These are phyloP conservation scores for Jatropha podagrica DNA, from an alignment of 441 rosid genomes.

Conservation along the genomic window DNA sequence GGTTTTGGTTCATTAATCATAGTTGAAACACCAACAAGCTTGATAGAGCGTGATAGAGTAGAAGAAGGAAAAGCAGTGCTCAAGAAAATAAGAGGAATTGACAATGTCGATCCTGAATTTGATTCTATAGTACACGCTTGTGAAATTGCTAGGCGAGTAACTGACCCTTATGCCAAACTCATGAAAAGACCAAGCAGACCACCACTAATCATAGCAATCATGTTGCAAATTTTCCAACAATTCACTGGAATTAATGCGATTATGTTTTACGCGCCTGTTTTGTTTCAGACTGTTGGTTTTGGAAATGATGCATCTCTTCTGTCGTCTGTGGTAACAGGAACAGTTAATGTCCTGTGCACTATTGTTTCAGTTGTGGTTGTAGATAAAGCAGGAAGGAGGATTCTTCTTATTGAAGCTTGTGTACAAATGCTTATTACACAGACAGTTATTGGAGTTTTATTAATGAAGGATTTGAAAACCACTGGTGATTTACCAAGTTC, in stretches of 20 bases:
- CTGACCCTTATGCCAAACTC: conserved; percentile 22
- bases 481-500: conserved; percentile 29
- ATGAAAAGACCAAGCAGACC: conserved; percentile 39
- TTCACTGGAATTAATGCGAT: conserved; percentile 71
- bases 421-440: conserved; percentile 51
- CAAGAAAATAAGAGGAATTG: conserved; percentile 21
- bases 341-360: conserved; percentile 53
- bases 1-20: conserved; percentile 18
- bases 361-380: conserved; percentile 51
- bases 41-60: conserved; percentile 9
- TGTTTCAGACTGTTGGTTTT: conserved; percentile 71
- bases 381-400: conserved; percentile 51
- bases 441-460: conserved; percentile 32
- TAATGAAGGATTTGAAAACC: conserved; percentile 23
- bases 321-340: conserved; percentile 55
- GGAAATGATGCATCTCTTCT: conserved; percentile 50
- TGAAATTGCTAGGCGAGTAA: conserved; percentile 16
- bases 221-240: conserved; percentile 54
- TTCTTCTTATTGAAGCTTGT: conserved; percentile 52
- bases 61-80: conserved; percentile 16
- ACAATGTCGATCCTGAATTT: conserved; percentile 23
- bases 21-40: conserved; percentile 25
- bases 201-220: conserved; percentile 38
- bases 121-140: conserved; percentile 20
- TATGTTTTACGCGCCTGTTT: conserved; percentile 66